phyloP scores from a whole-genome alignment of 331 rosid genomes.

The Malus hybrid region DNA sequence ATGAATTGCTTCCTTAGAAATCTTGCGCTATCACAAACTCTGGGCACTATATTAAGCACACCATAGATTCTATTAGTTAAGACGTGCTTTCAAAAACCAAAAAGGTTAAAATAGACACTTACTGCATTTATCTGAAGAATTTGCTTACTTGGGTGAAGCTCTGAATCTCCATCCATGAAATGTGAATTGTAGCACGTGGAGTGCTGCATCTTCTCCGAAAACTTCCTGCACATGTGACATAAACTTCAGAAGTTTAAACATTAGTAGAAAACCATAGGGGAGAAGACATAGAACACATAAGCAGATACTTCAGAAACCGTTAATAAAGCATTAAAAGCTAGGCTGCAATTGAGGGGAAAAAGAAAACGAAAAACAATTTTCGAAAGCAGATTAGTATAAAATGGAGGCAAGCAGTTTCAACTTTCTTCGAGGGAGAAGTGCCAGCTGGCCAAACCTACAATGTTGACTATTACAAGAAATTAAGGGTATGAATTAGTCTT shows the following conservation, averaged over 20 bases:
- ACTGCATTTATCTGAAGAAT: background rate
- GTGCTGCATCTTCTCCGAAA: conserved; percentile 19
- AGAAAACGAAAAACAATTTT: too few relatives aligned
- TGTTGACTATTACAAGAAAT: too few relatives aligned
- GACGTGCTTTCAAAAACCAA: background rate
- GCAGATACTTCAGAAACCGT: too few relatives aligned
- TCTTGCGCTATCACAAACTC: conserved; percentile 24
- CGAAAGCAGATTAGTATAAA: too few relatives aligned
- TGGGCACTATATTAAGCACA: conserved; percentile 5
- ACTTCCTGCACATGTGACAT: conserved; percentile 22
- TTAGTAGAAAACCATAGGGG: background rate
- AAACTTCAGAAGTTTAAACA: background rate
- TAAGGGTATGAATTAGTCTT: too few relatives aligned
- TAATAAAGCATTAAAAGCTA: background rate
- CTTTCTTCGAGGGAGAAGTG: too few relatives aligned
- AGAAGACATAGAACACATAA: background rate
- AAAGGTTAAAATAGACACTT: background rate
- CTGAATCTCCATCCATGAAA: conserved; percentile 26
- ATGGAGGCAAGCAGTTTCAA: too few relatives aligned
- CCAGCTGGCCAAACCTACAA: too few relatives aligned
- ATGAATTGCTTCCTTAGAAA: conserved; percentile 21
- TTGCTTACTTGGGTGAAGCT: conserved; percentile 27
- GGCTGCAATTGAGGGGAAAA: background rate
- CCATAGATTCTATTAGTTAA: background rate
- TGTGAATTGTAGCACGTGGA: conserved; percentile 19